These are phyloP conservation scores for Dryadomyces sulphureus DNA, from an alignment of 2,329 filamentous ascomycete species.

Conservation along the genomic window DNA sequence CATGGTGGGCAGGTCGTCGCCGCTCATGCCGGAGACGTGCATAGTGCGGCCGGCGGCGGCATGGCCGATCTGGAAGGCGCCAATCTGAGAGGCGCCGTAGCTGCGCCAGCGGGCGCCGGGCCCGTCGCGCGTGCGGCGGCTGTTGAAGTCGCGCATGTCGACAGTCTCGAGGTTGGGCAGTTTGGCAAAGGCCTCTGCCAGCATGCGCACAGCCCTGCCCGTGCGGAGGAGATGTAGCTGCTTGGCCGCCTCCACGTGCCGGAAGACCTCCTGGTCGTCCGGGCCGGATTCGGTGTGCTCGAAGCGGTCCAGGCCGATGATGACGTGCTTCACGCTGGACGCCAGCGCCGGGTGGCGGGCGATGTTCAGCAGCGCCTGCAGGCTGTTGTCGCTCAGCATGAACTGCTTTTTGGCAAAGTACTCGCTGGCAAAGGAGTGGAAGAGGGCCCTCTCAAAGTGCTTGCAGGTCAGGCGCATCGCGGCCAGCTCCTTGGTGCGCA, in stretches of 20 bases:
- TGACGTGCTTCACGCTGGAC: conserved; percentile 26
- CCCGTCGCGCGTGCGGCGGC: conserved; percentile 33
- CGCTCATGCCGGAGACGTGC: background rate
- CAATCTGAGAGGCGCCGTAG: conserved; percentile 32
- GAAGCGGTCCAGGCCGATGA: conserved; percentile 29
- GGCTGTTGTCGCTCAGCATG: conserved; percentile 42
- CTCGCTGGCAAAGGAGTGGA: conserved; percentile 40
- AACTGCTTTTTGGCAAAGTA: conserved; percentile 55
- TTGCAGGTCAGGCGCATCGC: conserved; percentile 40
- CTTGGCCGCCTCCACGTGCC: conserved; percentile 4
- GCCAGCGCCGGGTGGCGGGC: conserved; percentile 28
- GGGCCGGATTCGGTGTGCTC: background rate
- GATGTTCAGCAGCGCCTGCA: conserved; percentile 38
- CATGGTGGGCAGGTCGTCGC: conserved; percentile 14
- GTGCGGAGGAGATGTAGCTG: conserved; percentile 22
- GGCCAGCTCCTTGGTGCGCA: conserved; percentile 41
- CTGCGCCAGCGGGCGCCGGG: conserved; percentile 30
- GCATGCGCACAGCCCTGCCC: conserved; percentile 35
- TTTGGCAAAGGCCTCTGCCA: conserved; percentile 39
- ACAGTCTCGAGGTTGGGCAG: conserved; percentile 39
- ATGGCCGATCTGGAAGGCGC: too few relatives aligned
- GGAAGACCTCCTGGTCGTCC: background rate
- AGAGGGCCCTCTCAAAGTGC: conserved; percentile 35
- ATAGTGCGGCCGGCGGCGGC: conserved; percentile 12
- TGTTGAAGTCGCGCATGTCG: conserved; percentile 44